Evolutionary conservation across 176 grass and related monocot species (phyloP).

Genomic region (Avena eriantha): DNA sequence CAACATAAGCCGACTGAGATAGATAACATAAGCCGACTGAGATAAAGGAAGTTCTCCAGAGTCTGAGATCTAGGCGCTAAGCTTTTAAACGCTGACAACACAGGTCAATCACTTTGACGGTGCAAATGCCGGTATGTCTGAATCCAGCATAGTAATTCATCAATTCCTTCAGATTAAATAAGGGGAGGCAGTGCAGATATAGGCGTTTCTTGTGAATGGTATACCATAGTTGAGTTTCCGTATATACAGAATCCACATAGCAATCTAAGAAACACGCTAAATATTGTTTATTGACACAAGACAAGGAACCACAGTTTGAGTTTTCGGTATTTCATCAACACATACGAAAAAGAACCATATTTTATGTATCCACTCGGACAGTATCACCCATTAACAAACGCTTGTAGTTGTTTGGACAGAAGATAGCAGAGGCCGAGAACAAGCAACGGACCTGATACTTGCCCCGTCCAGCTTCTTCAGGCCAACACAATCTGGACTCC

Average conservation of each 20-base stretch:
- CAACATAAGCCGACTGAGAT: too few relatives aligned
- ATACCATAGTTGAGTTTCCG: not conserved
- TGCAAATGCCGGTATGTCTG: too few relatives aligned
- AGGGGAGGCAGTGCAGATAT: not conserved
- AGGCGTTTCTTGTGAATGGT: not conserved
- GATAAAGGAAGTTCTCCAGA: too few relatives aligned
- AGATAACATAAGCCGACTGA: too few relatives aligned
- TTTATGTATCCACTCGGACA: not conserved
- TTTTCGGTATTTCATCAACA: not conserved
- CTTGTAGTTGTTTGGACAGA: slow-evolving; percentile 8
- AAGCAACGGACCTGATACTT: not conserved
- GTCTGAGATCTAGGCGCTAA: too few relatives aligned
- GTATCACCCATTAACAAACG: not conserved
- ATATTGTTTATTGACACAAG: slow-evolving; percentile 44
- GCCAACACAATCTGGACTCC: slow-evolving; percentile 5
- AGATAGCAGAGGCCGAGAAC: slow-evolving; percentile 16
- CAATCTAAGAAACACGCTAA: not conserved
- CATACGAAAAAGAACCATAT: slow-evolving; percentile 32
- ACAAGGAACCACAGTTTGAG: slow-evolving; percentile 19
- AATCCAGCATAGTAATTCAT: not conserved
- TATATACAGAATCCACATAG: not conserved
- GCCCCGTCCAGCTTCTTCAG: not conserved
- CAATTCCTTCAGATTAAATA: not conserved
- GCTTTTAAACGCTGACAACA: too few relatives aligned
- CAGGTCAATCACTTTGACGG: too few relatives aligned